A percentile compares a stretch with the other conserved stretches of the same genome.
Evolutionary conservation across 768 basidiomycete species (phyloP).

Genomic region (Agrocybe pediades): DNA sequence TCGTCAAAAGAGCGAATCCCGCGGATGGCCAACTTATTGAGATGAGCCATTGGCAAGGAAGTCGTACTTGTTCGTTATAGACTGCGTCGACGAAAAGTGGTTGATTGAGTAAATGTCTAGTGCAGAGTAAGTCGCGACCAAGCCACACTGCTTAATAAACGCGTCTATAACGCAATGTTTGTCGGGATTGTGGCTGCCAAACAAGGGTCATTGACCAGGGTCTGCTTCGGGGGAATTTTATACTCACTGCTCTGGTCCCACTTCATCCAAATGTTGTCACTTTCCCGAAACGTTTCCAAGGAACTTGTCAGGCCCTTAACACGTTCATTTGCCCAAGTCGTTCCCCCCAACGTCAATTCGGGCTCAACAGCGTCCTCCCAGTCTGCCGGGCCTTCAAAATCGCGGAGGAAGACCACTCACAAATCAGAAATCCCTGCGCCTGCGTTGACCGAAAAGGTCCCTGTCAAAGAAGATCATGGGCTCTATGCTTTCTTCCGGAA

Average conservation of each 20-base stretch:
- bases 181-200: constrained; percentile 10
- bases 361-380: constrained; percentile 11
- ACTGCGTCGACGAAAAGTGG: background rate
- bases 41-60: constrained; percentile 58
- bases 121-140: background rate
- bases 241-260: background rate
- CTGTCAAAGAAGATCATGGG: constrained; percentile 63
- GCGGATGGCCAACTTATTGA: constrained; percentile 93
- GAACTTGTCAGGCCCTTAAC: constrained; percentile 10
- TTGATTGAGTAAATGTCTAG: background rate
- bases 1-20: constrained; percentile 97
- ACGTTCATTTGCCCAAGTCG: constrained; percentile 29
- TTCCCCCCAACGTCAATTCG: constrained; percentile 10
- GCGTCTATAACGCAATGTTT: constrained; percentile 8
- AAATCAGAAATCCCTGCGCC: constrained; percentile 1
- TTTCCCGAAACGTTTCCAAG: constrained; percentile 17
- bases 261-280: constrained; percentile 17
- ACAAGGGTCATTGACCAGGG: background rate
- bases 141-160: background rate
- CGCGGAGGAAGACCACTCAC: constrained; percentile 5
- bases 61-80: background rate
- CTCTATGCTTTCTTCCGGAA: constrained; percentile 77
- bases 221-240: background rate
- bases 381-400: constrained; percentile 8
- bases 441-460: constrained; percentile 24